Base-by-base conservation (phyloP, 2,329 filamentous ascomycete species). In the Talaromyces funiculosus region DNA sequence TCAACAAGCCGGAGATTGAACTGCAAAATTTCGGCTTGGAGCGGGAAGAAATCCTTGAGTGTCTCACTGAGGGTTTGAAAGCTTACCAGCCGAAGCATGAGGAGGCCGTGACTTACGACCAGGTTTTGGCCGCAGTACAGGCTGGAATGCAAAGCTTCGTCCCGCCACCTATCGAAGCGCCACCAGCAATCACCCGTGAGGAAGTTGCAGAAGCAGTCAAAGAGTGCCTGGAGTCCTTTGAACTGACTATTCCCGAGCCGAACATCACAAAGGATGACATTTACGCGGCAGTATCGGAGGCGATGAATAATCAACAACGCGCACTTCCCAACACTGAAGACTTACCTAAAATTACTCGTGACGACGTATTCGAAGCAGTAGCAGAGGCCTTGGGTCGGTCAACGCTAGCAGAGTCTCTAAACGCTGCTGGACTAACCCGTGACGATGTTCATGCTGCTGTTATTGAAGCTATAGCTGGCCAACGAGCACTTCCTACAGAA, bases 1-100 rank as follows among this genome's bases (percentile, higher is more conserved):
- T 87, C 58, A 96, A 96, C 76, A 96, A 96, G 75, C 93, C 93
- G 0, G 91, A 97, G 67, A 91, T 96, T 55, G 88, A 96, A 67
- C 82, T 96, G 4, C 89, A 96, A 67, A 91, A 96, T 68, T 89
- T 95, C 64, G 93, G 92, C 1, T 80, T 97, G 0, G 93, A 96
- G 72, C 84, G 91, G 4, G 91, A 97, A 12, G 93, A 97, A 70
- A 89, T 97, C 53, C 80, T 97, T 14, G 86, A 89, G 40, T 96
- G 92, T 65, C 81, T 97, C 26, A 87, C 90, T 66, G 89, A 97
- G 76, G 93, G 93, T 0, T 82, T 97, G 0, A 86, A 90, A 65
- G 86, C 91, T 51, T 92, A 94, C 69, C 78, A 75, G 62, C 79
- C 79, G 31, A 70, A 78, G 64, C 71, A 77, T 20, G 78, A 84